Base-by-base conservation (phyloP, 2,329 filamentous ascomycete genomes). In the Magnaporthiopsis poae region DNA sequence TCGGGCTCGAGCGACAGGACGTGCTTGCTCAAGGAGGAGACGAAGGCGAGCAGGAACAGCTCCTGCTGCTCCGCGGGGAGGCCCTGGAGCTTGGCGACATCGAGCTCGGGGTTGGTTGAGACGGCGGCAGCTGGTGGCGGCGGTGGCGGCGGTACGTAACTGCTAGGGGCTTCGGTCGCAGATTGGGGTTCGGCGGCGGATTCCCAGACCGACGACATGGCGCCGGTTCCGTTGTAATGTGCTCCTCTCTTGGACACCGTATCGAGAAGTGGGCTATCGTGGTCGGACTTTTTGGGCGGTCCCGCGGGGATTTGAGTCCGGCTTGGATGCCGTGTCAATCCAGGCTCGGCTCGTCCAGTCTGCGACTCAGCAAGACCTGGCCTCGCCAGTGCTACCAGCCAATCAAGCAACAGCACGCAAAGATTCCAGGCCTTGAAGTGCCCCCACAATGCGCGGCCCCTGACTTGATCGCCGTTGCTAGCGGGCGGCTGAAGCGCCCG, bases 1-100 rank as follows among this genome's bases (percentile, higher is more conserved):
- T 96, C 91, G 69, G 87, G 82, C 65, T 87, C 85, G 62, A 98
- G 84, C 21, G 81, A 81, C 66, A 88, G 83, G 61, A 96, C 90
- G 82, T 97, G 90, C 71, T 89, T 90, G 69, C 88, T 89, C 66
- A 99, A 83, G 68, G 90, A 87, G 35, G 92, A 90, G 52, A 93
- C 90, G 75, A 96, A 97, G 33, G 89, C 96, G 68, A 99, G 84
- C 69, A 99, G 85, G 77, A 95, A 96, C 15, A 99, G 86, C 73
- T 97, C 93, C 78, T 99, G 95, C 77, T 99, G 95, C 79, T 99
- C 95, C 66, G 91, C 87, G 61, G 94, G 91, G 62, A 98, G 86
- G 65, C 90, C 85, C 77, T 96, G 90, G 63, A 99, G 88, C 82
- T 96, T 96, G 73, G 88, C 81, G 71, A 96, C 80, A 75, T 99